Evolutionary conservation across 441 rosid species (phyloP), one percentile per base, ranked within the genome.

Genomic region (Brassica balearica): DNA sequence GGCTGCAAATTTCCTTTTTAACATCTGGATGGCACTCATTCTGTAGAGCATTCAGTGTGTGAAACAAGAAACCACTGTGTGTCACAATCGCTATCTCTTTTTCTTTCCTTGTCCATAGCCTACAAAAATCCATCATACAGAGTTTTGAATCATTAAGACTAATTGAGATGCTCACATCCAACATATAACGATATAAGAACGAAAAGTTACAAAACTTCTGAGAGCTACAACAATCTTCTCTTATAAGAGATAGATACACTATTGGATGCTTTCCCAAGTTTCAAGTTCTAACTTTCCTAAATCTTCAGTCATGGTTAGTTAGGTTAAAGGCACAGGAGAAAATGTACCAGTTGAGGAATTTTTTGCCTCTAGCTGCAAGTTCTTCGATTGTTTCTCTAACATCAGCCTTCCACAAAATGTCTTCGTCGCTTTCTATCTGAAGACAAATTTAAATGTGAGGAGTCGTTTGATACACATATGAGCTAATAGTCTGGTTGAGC

Each of bases 71-170:
- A 46, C 97, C 97, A 32, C 97, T 90, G 74, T 96, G 99, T 43
- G 99, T 96, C 75, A 96, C 97, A 70, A 96, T 84, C 14, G 97
- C 99, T 84, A 96, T 96, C 90, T 96, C 99, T 83, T 91, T 96
- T 83, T 96, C 98, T 84, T 88, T 88, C 83, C 98, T 85, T 69
- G 97, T 94, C 97, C 93, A 96, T 86, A 96, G 84, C 99, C 99
- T 96, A 87, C 60, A 73, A 34, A 73, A 29, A 53, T 62, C 41
- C 75, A 79, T 60, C 56, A 73, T 0, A 74, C 29, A 34, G 29
- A 69, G 36, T 60, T 73, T 11, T 19, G 5, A 48, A 32, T 65
- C 62, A 1, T 48, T 6, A 1, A 27, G 55, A 63, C 71, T 51
- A 14, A 51, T 22, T 6, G 7, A 62, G 46, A 11, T 48, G 20